phyloP scores from a whole-genome alignment of 1,284 basidiomycete genomes.

The Athelia sp. region DNA sequence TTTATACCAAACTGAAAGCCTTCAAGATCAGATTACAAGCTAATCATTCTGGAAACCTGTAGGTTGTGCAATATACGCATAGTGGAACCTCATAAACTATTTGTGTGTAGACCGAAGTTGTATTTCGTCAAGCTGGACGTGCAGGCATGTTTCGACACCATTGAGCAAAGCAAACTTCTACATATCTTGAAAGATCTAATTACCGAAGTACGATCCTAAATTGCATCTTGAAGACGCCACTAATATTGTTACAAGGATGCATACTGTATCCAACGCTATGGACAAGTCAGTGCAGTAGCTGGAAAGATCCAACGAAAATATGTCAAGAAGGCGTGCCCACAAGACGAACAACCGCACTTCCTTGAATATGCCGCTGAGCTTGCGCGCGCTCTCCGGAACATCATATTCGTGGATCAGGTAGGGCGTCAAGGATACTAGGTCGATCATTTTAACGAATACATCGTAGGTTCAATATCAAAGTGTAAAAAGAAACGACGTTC shows the following conservation, averaged over 20 bases:
- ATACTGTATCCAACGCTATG: slow-evolving; percentile 65
- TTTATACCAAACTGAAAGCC: slow-evolving; percentile 68
- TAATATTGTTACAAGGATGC: slow-evolving; percentile 37
- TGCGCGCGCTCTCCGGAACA: slow-evolving; percentile 64
- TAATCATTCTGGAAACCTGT: slow-evolving; percentile 49
- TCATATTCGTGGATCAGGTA: slow-evolving; percentile 85
- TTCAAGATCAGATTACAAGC: slow-evolving; percentile 58
- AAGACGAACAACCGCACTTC: slow-evolving; percentile 74
- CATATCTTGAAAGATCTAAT: slow-evolving; percentile 72
- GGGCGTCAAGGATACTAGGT: neutral
- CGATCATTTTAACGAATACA: too few relatives aligned
- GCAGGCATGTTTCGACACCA: slow-evolving; percentile 94
- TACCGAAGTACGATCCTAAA: slow-evolving; percentile 51
- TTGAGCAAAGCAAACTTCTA: slow-evolving; percentile 85
- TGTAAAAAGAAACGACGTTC: slow-evolving; percentile 53
- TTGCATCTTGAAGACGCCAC: neutral
- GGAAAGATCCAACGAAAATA: slow-evolving; percentile 54
- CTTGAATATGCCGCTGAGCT: slow-evolving; percentile 61
- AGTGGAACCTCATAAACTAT: slow-evolving; percentile 4
- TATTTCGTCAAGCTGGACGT: slow-evolving; percentile 98
- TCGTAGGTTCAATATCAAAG: slow-evolving; percentile 59
- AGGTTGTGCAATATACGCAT: slow-evolving; percentile 14
- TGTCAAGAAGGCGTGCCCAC: slow-evolving; percentile 59
- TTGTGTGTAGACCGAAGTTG: slow-evolving; percentile 60
- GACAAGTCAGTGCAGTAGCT: slow-evolving; percentile 46